Evolutionary conservation across 169 alveolate species (phyloP).

Genomic region (Cryptosporidium baileyi): DNA sequence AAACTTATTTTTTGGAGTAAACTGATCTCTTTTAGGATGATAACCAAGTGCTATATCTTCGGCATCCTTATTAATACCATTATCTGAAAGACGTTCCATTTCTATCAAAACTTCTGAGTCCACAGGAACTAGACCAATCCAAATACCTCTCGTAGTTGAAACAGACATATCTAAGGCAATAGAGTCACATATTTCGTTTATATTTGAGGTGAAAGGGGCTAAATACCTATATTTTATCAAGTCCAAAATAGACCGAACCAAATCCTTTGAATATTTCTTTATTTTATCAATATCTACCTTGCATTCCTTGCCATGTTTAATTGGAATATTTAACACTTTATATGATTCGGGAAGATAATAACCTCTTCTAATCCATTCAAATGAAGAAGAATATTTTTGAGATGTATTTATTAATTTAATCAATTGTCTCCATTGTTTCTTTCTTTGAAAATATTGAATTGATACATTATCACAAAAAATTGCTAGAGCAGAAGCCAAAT

Average conservation of each 20-base stretch:
- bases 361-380: constrained; percentile 60
- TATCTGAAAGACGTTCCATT: constrained; percentile 11
- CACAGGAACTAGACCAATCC: constrained; percentile 59
- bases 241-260: background rate
- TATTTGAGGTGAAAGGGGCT: constrained; percentile 41
- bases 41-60: constrained; percentile 22
- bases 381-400: constrained; percentile 7
- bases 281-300: background rate
- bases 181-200: constrained; percentile 1
- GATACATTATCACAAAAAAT: constrained; percentile 55
- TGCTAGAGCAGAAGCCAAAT: constrained; percentile 59
- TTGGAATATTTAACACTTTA: background rate
- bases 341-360: constrained; percentile 30
- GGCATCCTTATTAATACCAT: background rate
- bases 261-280: background rate
- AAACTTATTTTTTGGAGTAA: constrained; percentile 18
- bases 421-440: constrained; percentile 66
- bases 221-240: constrained; percentile 23
- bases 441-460: constrained; percentile 37
- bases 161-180: constrained; percentile 54
- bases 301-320: constrained; percentile 21
- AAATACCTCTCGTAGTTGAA: constrained; percentile 50
- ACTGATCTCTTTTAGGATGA: constrained; percentile 37
- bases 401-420: background rate
- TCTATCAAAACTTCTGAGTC: constrained; percentile 49